Evolutionary conservation across 2,329 filamentous ascomycete genomes (phyloP), one percentile per base, ranked within the genome.

Genomic region (Bipolaris sorokiniana): DNA sequence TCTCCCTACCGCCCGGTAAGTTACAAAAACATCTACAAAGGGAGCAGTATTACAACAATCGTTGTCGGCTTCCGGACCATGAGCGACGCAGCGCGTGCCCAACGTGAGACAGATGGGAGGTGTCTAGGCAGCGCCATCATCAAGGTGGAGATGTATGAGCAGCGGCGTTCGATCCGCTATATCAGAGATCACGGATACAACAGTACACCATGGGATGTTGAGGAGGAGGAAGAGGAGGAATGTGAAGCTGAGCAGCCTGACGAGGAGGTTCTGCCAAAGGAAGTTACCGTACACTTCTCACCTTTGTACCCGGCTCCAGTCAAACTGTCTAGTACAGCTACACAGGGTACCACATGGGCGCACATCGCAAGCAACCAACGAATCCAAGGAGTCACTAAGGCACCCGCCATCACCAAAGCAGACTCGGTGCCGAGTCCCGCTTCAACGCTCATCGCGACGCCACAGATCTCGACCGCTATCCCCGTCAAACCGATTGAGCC

Each of bases 21-120:
- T 31, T 42, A 59, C 5, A 66, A 62, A 7, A 68, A 68, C 31
- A 54, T 68, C 11, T 67, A 63, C 16, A 60, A 63, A 1, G 5
- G 50, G 1, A 45, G 52, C 15, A 40, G 52, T n/a, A 61, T 65
- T 7, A 68, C 66, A 0, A 68, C 66, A 0, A 33, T 66, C 1
- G 62, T 67, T 22, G 22, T 68, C 5, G 48, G 50, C 1, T 58
- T 68, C 37, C 55, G 53, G n/a, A 60, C 50, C 4, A 31, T 28
- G 5, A 40, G 46, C 1, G 57, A 55, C 7, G 62, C 64, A 20
- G 23, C n/a, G 16, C 47, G 41, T 10, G 63, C 62, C 5, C 62
- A 61, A 33, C 26, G 52, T 10, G 44, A 48, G 0, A 63, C 56
- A 1, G 58, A 68, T 13, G 58, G 60, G 1, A 23, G 54, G 15